Evolutionary conservation across 225 moss, liverwort and hornwort species (phyloP).

Genomic region (Rhytidiadelphus loreus): DNA sequence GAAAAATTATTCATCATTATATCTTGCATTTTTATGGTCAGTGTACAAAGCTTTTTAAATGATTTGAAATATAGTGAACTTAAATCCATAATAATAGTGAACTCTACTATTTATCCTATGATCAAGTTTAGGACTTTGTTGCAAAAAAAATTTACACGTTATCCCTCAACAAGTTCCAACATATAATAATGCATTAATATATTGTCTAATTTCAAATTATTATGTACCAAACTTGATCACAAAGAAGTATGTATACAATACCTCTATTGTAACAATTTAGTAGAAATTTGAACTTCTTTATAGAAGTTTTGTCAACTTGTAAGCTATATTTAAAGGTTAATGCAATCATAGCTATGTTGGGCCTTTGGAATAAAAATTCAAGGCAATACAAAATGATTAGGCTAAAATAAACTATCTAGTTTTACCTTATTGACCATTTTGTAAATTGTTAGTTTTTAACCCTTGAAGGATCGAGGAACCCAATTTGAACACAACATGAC

Average conservation of each 20-base stretch:
- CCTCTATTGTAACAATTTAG: not conserved
- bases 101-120: not conserved
- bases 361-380: not conserved
- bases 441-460: not conserved
- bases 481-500: accelerated
- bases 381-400: not conserved
- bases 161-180: not conserved
- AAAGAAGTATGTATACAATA: not conserved
- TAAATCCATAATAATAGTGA: not conserved
- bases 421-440: not conserved
- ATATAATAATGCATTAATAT: not conserved
- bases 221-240: not conserved
- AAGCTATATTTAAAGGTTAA: not conserved
- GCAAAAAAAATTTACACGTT: not conserved
- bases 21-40: not conserved
- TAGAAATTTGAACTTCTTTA: not conserved
- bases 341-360: not conserved
- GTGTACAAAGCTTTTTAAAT: not conserved
- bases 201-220: not conserved
- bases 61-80: not conserved
- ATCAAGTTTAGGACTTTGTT: not conserved
- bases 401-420: not conserved
- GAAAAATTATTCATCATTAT: not conserved
- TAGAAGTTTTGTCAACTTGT: not conserved
- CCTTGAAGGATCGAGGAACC: not conserved